Evolutionary conservation across 768 basidiomycete genomes (phyloP).

Genomic region (Coprinellus micaceus): DNA sequence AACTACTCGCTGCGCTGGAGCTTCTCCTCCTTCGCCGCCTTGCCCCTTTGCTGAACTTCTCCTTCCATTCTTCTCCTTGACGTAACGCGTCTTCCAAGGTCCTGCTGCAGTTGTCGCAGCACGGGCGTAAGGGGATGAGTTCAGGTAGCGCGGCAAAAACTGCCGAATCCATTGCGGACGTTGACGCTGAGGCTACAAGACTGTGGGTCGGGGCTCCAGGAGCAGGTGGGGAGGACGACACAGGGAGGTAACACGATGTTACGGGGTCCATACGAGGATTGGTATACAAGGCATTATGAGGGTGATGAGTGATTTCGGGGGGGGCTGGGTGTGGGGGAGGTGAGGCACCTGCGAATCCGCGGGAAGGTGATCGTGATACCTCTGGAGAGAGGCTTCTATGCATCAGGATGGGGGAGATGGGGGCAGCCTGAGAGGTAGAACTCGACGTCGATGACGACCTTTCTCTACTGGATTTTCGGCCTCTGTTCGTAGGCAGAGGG

Average conservation of each 20-base stretch:
- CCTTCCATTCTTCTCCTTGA: slow-evolving; percentile 58
- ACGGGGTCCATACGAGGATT: not conserved
- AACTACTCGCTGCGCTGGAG: slow-evolving; percentile 20
- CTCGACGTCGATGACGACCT: slow-evolving; percentile 33
- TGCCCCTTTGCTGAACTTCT: slow-evolving; percentile 62
- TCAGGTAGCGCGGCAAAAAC: not conserved
- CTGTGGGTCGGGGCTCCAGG: not conserved
- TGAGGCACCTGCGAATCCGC: not conserved
- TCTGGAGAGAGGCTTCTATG: slow-evolving; percentile 26
- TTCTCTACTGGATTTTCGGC: not conserved
- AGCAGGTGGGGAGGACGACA: slow-evolving; percentile 5
- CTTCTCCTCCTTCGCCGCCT: slow-evolving; percentile 52
- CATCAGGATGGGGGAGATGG: slow-evolving; percentile 54
- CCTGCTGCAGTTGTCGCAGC: slow-evolving; percentile 61
- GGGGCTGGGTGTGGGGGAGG: not conserved
- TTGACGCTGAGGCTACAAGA: too few relatives aligned
- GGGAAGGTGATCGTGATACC: not conserved
- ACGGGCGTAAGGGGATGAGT: slow-evolving; percentile 61
- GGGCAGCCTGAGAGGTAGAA: slow-evolving; percentile 21
- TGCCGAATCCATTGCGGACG: slow-evolving; percentile 31
- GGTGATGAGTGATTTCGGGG: slow-evolving; percentile 9
- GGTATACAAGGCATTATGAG: slow-evolving; percentile 15
- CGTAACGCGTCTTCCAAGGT: slow-evolving; percentile 54
- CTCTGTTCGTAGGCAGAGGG: slow-evolving; percentile 22
- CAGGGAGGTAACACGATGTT: slow-evolving; percentile 21